Base-by-base conservation (phyloP, 2,329 filamentous ascomycete genomes). In the Arthrobotrys sphaeroides region DNA sequence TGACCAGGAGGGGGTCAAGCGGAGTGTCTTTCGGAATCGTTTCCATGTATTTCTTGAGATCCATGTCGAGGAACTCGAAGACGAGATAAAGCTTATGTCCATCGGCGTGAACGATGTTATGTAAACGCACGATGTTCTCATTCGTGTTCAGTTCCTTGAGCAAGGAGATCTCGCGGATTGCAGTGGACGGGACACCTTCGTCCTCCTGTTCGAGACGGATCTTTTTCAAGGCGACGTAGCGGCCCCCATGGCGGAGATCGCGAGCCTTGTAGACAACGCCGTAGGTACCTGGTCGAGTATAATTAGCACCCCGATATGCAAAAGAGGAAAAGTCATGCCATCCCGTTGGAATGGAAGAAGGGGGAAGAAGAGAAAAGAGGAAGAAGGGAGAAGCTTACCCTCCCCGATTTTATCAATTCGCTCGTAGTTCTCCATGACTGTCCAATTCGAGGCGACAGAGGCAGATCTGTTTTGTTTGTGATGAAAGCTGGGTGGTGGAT, bases 1-100 rank as follows among this genome's bases (percentile, higher is more conserved):
- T 94, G 79, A 97, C 89, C 87, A 96, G 94, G 65, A 87, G 87
- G 60, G 91, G 88, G 68, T 90, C 91, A 70, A 97, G 85, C 3
- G 91, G 91, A 79, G 95, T 85, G 55, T 91, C 92, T 79, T 94
- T 91, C 6, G 93, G 93, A 59, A 97, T 85, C 43, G 92, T 88
- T 83, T 97, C 93, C 93, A 97, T 97, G 84, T 96, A 97, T 83
- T 96, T 96, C 85, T 97, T 97, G 79, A 97, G 85, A 80, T 97
- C 93, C 70, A 94, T 87, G 81, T 96, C 93, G 79, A 97, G 90
- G 83, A 92, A 97, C 82, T 97, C 93, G 78, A 94, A 91, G 79
- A 97, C 93, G 53, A 97, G 90, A 83, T 96, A 97, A 59, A 97
- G 88, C 85, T 97, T 97, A 85, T 96, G 92, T 68, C 93, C 93